These are phyloP conservation scores for Pterula multifida DNA, from an alignment of 1,284 basidiomycete species.

Conservation along the genomic window DNA sequence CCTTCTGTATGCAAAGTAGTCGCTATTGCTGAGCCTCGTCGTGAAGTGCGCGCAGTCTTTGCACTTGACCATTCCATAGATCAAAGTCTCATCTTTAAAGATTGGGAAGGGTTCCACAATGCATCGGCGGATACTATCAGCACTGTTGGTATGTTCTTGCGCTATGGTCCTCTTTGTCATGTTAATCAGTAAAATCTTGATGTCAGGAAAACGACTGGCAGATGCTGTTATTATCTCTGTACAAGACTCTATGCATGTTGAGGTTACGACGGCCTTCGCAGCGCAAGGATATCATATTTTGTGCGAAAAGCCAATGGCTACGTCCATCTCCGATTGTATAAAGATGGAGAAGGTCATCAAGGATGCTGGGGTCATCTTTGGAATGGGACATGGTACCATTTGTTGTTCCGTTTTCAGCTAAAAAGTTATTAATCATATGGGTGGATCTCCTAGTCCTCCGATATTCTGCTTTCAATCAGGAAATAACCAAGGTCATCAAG, in stretches of 20 bases:
- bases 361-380: slow-evolving; percentile 63
- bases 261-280: slow-evolving; percentile 63
- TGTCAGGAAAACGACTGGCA: slow-evolving; percentile 41
- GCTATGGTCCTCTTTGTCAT: not conserved
- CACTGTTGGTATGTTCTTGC: slow-evolving; percentile 27
- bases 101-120: slow-evolving; percentile 61
- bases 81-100: slow-evolving; percentile 49
- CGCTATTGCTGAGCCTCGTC: slow-evolving; percentile 73
- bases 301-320: slow-evolving; percentile 88
- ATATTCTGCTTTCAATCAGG: slow-evolving; percentile 73
- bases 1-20: slow-evolving; percentile 65
- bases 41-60: slow-evolving; percentile 48
- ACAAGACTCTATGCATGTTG: slow-evolving; percentile 67
- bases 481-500: slow-evolving; percentile 56
- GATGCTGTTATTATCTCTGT: slow-evolving; percentile 73
- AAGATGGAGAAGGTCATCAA: slow-evolving; percentile 63
- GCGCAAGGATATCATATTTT: slow-evolving; percentile 77
- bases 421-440: not conserved
- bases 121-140: slow-evolving; percentile 56
- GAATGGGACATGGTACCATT: slow-evolving; percentile 80
- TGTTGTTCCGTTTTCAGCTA: slow-evolving; percentile 9
- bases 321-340: slow-evolving; percentile 57
- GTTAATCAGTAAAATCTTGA: not conserved
- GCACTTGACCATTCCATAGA: slow-evolving; percentile 47
- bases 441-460: slow-evolving; percentile 49